phyloP scores from a whole-genome alignment of 1,284 basidiomycete genomes.

The Hemileia vastatrix region DNA sequence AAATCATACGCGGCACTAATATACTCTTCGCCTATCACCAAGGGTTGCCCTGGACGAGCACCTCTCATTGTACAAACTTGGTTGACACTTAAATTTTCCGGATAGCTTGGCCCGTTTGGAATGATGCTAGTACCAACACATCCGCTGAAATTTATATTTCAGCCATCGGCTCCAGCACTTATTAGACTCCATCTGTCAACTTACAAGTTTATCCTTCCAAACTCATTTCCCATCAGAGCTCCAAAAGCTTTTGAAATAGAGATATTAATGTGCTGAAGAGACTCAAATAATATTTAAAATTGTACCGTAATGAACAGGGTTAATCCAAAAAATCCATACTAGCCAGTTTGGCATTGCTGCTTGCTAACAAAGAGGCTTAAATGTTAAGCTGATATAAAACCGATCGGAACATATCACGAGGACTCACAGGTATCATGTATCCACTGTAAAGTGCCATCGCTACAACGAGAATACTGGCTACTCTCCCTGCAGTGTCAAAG shows the following conservation, averaged over 20 bases:
- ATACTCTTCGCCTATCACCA: constrained; percentile 45
- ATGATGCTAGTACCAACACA: no score
- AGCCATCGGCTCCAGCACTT: constrained; percentile 22
- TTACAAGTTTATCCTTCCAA: constrained; percentile 53
- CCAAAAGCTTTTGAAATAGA: constrained; percentile 38
- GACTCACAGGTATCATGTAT: constrained; percentile 35
- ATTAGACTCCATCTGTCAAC: constrained; percentile 6
- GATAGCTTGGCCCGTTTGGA: no score
- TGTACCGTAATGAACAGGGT: constrained; percentile 57
- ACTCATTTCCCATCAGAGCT: constrained; percentile 72
- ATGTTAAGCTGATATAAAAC: not conserved
- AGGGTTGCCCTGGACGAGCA: constrained; percentile 35
- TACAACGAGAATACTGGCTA: constrained; percentile 45
- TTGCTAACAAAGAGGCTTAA: constrained; percentile 31
- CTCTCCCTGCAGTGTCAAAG: constrained; percentile 50
- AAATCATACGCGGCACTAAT: constrained; percentile 45
- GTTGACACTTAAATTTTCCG: no score
- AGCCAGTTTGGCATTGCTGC: constrained; percentile 75
- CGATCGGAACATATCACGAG: not conserved
- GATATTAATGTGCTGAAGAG: not conserved
- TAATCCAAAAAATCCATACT: constrained; percentile 61
- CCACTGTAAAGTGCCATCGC: constrained; percentile 25
- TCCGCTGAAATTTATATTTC: constrained; percentile 7
- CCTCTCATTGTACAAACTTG: constrained; percentile 45
- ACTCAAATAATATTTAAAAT: no score